Evolutionary conservation across 495 filamentous ascomycete genomes (phyloP), one percentile per base, ranked within the genome.

Genomic region (Pseudomonodictys pantanalensis): DNA sequence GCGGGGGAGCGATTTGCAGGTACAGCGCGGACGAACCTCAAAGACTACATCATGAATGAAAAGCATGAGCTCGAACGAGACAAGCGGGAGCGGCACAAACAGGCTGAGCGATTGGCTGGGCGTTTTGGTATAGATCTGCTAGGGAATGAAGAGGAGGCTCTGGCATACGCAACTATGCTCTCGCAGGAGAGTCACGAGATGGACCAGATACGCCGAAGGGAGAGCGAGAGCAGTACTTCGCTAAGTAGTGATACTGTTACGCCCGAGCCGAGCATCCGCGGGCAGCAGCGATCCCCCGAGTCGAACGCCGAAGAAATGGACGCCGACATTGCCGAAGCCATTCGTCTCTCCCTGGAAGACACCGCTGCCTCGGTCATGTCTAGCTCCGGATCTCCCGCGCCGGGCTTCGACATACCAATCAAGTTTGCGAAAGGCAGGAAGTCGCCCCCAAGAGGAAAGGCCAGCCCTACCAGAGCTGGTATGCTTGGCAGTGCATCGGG

Each of bases 81-180:
- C 58, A 79, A 83, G 65, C 76, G 80, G 22, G 80, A 82, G 33
- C 80, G 79, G 45, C 68, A 72, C 25, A 81, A 86, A 51, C 84
- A 90, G 60, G 80, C 82, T 32, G 74, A 82, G 25, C 79, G 83
- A 35, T 79, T 95, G 32, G 86, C 83, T 15, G 83, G 83, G 23
- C 82, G 95, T 32, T 95, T 97, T 63, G 90, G 90, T 8, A 77
- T 91, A 12, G 90, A 91, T 53, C 70, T 93, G 3, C 81, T 87
- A 9, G 90, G 88, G 11, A 76, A 78, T 1, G 83, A 81, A 90
- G 92, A 97, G 59, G 91, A 98, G 66, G 82, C 92, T 38, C 62
- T 98, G 28, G 87, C 84, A 11, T 98, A 97, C 71, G 93, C 92
- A 1, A 84, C 86, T 51, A 82, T 97, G 77, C 74, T 98, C 18